These are phyloP conservation scores for Alternaria postmessia DNA, from an alignment of 2,329 filamentous ascomycete genomes.

Conservation along the genomic window DNA sequence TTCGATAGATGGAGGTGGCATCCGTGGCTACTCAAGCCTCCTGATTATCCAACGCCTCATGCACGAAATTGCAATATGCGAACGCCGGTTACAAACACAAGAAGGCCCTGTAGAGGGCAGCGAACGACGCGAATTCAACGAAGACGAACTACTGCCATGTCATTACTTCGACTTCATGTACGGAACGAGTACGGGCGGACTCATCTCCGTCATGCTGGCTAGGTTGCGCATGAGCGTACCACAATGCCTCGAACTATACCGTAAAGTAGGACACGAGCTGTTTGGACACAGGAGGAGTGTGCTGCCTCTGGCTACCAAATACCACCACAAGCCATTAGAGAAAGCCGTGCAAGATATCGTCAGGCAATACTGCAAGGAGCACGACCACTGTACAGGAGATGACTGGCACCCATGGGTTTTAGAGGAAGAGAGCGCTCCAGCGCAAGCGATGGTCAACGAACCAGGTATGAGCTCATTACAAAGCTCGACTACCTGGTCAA, in stretches of 20 bases:
- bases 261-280: slow-evolving; percentile 57
- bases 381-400: slow-evolving; percentile 53
- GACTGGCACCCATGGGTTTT: slow-evolving; percentile 56
- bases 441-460: neutral
- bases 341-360: slow-evolving; percentile 58
- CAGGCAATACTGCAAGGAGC: slow-evolving; percentile 54
- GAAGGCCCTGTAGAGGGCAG: slow-evolving; percentile 44
- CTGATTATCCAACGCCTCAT: slow-evolving; percentile 59
- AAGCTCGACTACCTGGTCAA: slow-evolving; percentile 33
- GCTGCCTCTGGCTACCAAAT: slow-evolving; percentile 59
- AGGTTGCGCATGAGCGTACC: slow-evolving; percentile 59
- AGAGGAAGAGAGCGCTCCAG: slow-evolving; percentile 10
- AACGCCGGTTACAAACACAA: slow-evolving; percentile 56
- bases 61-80: slow-evolving; percentile 57
- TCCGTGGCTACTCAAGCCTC: slow-evolving; percentile 60
- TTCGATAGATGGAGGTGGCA: slow-evolving; percentile 57
- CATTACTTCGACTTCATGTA: slow-evolving; percentile 65
- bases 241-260: slow-evolving; percentile 58
- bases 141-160: slow-evolving; percentile 57
- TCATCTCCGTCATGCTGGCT: slow-evolving; percentile 61
- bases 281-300: slow-evolving; percentile 56
- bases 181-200: slow-evolving; percentile 61
- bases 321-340: slow-evolving; percentile 59
- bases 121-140: slow-evolving; percentile 42
- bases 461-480: slow-evolving; percentile 18